phyloP scores from a whole-genome alignment of 768 basidiomycete species.

The Lactifluus subvellereus region DNA sequence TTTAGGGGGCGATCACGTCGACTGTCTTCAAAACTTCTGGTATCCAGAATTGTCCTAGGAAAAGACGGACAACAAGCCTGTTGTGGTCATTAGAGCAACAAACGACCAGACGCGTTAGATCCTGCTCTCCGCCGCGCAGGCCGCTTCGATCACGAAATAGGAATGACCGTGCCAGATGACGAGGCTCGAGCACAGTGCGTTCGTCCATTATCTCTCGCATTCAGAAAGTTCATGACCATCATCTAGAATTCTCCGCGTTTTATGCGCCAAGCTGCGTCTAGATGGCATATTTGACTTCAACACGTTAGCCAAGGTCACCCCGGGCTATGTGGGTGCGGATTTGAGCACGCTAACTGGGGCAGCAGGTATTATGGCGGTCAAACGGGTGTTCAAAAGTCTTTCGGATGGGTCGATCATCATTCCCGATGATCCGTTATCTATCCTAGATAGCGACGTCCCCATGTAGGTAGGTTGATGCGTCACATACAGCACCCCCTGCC shows the following conservation, averaged over 20 bases:
- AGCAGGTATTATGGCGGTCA: constrained; percentile 93
- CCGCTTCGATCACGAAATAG: too few relatives aligned
- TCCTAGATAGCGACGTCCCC: constrained; percentile 13
- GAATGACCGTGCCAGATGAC: too few relatives aligned
- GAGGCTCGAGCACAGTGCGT: too few relatives aligned
- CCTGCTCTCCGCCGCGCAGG: constrained; percentile 43
- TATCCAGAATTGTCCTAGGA: neutral
- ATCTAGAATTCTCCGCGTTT: constrained; percentile 75
- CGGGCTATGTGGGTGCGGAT: constrained; percentile 48
- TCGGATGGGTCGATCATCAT: constrained; percentile 58
- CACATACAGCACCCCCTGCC: neutral
- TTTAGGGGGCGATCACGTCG: neutral
- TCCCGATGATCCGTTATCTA: constrained; percentile 35
- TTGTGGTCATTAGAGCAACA: constrained; percentile 93
- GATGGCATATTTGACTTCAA: constrained; percentile 85
- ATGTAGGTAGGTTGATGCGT: too few relatives aligned
- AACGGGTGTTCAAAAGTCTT: constrained; percentile 79
- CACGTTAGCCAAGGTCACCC: constrained; percentile 76
- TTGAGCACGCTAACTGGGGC: constrained; percentile 85
- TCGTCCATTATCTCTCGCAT: neutral
- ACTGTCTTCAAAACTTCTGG: neutral
- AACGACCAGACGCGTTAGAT: constrained; percentile 94
- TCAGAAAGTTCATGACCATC: neutral
- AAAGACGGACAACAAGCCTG: constrained; percentile 32
- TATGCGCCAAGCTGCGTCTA: constrained; percentile 77